phyloP scores from a whole-genome alignment of 2,329 filamentous ascomycete species.

The Exophiala calicioides region DNA sequence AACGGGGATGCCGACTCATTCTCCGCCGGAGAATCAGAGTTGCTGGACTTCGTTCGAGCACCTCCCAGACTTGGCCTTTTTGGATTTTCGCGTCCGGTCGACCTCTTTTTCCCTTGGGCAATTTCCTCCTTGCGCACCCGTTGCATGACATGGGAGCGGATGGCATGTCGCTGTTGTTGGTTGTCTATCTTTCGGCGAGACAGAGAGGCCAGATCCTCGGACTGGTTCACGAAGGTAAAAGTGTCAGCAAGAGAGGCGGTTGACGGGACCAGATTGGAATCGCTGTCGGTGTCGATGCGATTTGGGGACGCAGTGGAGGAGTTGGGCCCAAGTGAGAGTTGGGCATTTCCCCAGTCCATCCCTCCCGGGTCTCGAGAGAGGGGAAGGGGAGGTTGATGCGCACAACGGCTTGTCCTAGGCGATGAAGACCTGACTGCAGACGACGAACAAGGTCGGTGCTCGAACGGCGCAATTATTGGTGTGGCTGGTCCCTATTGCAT shows the following conservation, averaged over 20 bases:
- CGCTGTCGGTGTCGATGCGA: slow-evolving; percentile 12
- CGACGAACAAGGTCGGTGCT: too few relatives aligned
- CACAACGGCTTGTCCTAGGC: too few relatives aligned
- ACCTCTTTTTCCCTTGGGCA: slow-evolving; percentile 41
- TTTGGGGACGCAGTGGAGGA: too few relatives aligned
- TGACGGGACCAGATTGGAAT: slow-evolving; percentile 29
- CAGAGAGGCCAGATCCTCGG: slow-evolving; percentile 37
- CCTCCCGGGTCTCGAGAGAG: too few relatives aligned
- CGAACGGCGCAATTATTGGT: too few relatives aligned
- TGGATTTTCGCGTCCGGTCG: slow-evolving; percentile 33
- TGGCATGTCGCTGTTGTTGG: slow-evolving; percentile 41
- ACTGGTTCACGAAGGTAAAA: slow-evolving; percentile 46
- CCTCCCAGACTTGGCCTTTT: slow-evolving; percentile 10
- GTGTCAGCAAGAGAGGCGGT: slow-evolving; percentile 20
- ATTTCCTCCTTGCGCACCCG: slow-evolving; percentile 44
- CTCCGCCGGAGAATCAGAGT: slow-evolving; percentile 15
- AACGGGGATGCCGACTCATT: slow-evolving; percentile 8
- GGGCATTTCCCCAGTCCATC: slow-evolving; percentile 20
- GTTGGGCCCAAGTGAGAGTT: slow-evolving; percentile 11
- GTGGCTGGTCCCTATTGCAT: too few relatives aligned
- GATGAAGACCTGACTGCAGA: too few relatives aligned
- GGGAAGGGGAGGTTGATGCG: too few relatives aligned
- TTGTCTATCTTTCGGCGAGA: slow-evolving; percentile 42
- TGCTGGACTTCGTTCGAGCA: slow-evolving; percentile 5
- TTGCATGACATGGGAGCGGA: slow-evolving; percentile 48